phyloP scores from a whole-genome alignment of 352 stramenopile species.

The Phytopythium montanum region DNA sequence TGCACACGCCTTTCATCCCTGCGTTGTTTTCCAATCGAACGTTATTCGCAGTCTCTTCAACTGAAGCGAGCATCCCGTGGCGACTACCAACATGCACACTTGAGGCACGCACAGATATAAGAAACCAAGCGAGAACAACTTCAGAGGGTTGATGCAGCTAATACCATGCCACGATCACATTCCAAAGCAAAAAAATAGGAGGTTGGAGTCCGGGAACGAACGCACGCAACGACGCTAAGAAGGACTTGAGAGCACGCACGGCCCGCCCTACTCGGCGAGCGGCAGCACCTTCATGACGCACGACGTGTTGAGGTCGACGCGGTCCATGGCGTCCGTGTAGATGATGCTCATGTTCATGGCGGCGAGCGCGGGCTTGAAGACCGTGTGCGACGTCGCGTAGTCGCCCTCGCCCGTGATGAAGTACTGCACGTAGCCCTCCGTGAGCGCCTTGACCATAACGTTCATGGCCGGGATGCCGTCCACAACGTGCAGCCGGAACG shows the following conservation, averaged over 20 bases:
- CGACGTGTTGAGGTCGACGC: constrained; percentile 28
- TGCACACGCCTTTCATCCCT: too few species aligned
- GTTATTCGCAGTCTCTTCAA: too few species aligned
- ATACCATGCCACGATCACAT: neutral
- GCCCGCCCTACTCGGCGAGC: constrained; percentile 6
- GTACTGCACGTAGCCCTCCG: constrained; percentile 39
- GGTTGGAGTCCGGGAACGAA: neutral
- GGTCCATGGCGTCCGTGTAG: constrained; percentile 37
- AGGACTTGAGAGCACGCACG: neutral
- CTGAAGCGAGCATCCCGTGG: too few species aligned
- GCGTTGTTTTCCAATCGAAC: too few species aligned
- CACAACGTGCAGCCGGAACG: constrained; percentile 24
- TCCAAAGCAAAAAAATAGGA: constrained; percentile 2
- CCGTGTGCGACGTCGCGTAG: constrained; percentile 30
- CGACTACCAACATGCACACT: too few species aligned
- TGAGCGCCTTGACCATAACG: constrained; percentile 40
- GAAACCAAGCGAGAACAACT: too few species aligned
- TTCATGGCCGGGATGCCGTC: constrained; percentile 22
- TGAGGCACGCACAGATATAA: too few species aligned
- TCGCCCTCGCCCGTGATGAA: constrained; percentile 44
- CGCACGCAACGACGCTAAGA: too few species aligned
- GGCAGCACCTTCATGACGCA: constrained; percentile 21
- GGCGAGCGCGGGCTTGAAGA: constrained; percentile 38
- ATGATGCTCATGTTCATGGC: constrained; percentile 55
- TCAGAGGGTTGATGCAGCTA: neutral